A percentile compares a stretch with the other conserved stretches of the same genome.
Evolutionary conservation across 345 rosid species (phyloP).

Genomic region (Toxicodendron radicans): DNA sequence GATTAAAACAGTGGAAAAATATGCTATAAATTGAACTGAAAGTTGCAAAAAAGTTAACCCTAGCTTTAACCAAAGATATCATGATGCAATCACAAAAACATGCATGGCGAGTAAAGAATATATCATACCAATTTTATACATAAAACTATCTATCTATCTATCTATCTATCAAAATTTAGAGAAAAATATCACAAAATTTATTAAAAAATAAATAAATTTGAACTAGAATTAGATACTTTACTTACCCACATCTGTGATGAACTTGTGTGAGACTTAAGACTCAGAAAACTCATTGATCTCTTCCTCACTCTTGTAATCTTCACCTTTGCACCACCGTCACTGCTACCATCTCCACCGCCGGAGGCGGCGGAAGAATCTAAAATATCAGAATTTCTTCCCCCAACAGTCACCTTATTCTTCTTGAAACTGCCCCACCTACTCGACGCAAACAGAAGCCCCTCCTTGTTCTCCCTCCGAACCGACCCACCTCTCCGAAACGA

Average conservation of each 20-base stretch:
- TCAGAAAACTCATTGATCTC: slow-evolving; percentile 40
- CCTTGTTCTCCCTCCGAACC: slow-evolving; percentile 33
- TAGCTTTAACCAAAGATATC: no score
- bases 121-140: no score
- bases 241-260: slow-evolving; percentile 63
- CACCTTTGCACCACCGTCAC: slow-evolving; percentile 25
- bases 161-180: no score
- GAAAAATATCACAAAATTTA: no score
- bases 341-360: slow-evolving; percentile 23
- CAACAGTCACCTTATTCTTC: slow-evolving; percentile 33
- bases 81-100: no score
- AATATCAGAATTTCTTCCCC: slow-evolving; percentile 31
- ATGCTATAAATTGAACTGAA: no score
- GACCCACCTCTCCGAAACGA: slow-evolving; percentile 34
- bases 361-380: slow-evolving; percentile 6
- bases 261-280: slow-evolving; percentile 33
- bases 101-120: no score
- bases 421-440: slow-evolving; percentile 50
- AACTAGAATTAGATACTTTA: neutral
- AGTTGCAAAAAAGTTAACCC: no score
- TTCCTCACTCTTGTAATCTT: slow-evolving; percentile 46
- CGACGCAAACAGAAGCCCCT: slow-evolving; percentile 39
- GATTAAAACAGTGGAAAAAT: no score
- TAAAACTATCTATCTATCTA: no score
- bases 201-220: no score